phyloP scores from a whole-genome alignment of 2,329 filamentous ascomycete species.

The Rugonectria rugulosa region DNA sequence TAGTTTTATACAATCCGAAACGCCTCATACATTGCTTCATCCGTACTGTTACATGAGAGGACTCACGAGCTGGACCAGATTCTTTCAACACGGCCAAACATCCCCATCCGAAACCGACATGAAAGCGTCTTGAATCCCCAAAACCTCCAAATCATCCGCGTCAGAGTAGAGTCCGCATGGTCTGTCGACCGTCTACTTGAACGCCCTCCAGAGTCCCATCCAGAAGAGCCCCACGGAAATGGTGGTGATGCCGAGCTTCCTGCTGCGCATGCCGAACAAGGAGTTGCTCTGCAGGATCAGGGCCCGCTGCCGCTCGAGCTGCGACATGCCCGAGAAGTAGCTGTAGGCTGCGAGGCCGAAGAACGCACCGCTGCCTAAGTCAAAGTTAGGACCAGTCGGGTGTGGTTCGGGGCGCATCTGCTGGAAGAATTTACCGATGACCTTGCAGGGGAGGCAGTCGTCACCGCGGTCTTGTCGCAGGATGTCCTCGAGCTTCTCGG shows the following conservation, averaged over 20 bases:
- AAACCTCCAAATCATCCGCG: no score
- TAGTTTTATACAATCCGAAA: conserved; percentile 3
- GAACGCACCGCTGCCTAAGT: conserved; percentile 75
- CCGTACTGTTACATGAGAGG: not conserved
- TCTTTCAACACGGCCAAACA: no score
- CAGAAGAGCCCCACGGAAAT: conserved; percentile 74
- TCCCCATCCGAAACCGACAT: no score
- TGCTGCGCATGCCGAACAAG: conserved; percentile 75
- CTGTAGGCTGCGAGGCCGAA: conserved; percentile 79
- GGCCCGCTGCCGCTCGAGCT: conserved; percentile 72
- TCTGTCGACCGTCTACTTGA: conserved; percentile 47
- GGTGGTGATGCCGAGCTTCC: conserved; percentile 70
- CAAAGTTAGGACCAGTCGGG: conserved; percentile 23
- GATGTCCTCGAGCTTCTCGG: conserved; percentile 67
- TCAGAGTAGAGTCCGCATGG: conserved; percentile 23
- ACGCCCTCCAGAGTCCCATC: conserved; percentile 74
- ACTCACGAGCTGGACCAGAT: not conserved
- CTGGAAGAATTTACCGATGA: conserved; percentile 66
- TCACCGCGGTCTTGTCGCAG: conserved; percentile 64
- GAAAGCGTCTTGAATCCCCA: no score
- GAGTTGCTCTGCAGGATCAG: conserved; percentile 73
- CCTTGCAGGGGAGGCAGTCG: conserved; percentile 75
- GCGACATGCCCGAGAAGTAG: conserved; percentile 76
- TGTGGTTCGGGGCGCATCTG: conserved; percentile 4
- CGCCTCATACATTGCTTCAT: conserved; percentile 10